Conservation (phyloP, 2,329 filamentous ascomycete species). For the Ceratocystis variospora region DNA sequence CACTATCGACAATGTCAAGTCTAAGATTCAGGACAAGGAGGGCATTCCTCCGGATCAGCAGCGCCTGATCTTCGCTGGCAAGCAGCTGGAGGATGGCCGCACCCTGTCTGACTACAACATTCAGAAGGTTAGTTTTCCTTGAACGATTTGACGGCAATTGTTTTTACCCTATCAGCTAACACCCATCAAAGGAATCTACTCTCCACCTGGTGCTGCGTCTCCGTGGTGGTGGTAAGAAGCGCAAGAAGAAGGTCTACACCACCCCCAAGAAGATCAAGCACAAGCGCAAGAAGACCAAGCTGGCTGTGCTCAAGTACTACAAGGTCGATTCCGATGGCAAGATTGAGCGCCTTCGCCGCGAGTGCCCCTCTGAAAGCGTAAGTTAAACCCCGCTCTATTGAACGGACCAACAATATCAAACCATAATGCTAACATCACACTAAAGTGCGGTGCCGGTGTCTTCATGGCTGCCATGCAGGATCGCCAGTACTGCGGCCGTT, state of each 20-base stretch:
- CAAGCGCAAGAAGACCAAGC: conserved; percentile 99
- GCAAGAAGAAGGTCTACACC: conserved; percentile 99
- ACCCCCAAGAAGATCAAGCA: conserved; percentile 99
- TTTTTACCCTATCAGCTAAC: conserved; percentile 1
- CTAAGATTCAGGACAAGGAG: conserved; percentile 98
- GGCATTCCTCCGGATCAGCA: conserved; percentile 98
- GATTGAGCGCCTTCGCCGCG: conserved; percentile 96
- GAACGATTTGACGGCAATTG: neutral
- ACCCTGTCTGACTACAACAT: conserved; percentile 99
- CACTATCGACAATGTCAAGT: conserved; percentile 99
- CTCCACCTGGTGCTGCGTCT: conserved; percentile 96
- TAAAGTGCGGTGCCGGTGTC: conserved; percentile 93
- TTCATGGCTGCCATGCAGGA: conserved; percentile 99
- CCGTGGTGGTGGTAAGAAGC: conserved; percentile 98
- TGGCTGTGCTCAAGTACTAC: conserved; percentile 99
- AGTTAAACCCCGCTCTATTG: conserved; percentile 28
- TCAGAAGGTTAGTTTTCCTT: conserved; percentile 66
- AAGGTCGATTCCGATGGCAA: conserved; percentile 99
- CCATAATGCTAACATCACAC: neutral
- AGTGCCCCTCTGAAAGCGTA: conserved; percentile 86
- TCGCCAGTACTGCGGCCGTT: conserved; percentile 85
- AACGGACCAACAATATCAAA: conserved; percentile 26
- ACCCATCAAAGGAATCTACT: conserved; percentile 43
- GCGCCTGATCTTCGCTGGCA: conserved; percentile 98
- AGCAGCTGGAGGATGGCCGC: conserved; percentile 99